Conservation (phyloP, 257 asterid species). For the Echium plantagineum region DNA sequence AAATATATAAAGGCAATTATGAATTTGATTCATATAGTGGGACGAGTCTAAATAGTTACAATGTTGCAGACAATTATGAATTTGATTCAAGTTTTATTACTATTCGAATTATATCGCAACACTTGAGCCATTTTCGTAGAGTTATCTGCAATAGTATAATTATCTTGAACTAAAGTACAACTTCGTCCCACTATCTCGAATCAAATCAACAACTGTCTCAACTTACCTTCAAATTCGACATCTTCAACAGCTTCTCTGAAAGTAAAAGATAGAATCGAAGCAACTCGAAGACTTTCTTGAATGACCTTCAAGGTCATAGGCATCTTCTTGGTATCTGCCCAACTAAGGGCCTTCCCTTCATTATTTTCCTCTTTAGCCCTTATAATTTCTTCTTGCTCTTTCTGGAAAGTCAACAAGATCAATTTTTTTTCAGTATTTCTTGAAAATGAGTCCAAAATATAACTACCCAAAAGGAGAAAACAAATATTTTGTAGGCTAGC, state of each 20-base stretch:
- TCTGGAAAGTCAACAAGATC: slow-evolving; percentile 9
- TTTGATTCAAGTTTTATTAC: too few species aligned
- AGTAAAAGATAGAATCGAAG: slow-evolving; percentile 32
- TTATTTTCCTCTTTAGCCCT: slow-evolving; percentile 16
- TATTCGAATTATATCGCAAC: too few species aligned
- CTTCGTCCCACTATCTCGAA: too few species aligned
- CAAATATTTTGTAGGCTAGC: too few species aligned
- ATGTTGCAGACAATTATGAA: too few species aligned
- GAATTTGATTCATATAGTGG: too few species aligned
- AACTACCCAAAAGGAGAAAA: background rate
- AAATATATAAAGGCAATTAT: too few species aligned
- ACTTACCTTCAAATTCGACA: slow-evolving; percentile 38
- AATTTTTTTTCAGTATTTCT: background rate
- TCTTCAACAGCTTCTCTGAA: slow-evolving; percentile 43
- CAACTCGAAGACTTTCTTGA: slow-evolving; percentile 36
- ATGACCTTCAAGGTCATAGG: slow-evolving; percentile 27
- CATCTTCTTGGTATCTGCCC: slow-evolving; percentile 28
- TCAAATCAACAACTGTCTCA: too few species aligned
- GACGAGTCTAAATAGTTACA: too few species aligned
- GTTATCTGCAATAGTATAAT: too few species aligned
- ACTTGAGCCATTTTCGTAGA: too few species aligned
- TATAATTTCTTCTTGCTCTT: slow-evolving; percentile 26
- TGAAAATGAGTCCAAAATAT: background rate
- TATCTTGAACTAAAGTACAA: too few species aligned
- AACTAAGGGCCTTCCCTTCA: slow-evolving; percentile 17